phyloP scores from a whole-genome alignment of 1,284 basidiomycete genomes.

The Fomitopsis schrenkii region DNA sequence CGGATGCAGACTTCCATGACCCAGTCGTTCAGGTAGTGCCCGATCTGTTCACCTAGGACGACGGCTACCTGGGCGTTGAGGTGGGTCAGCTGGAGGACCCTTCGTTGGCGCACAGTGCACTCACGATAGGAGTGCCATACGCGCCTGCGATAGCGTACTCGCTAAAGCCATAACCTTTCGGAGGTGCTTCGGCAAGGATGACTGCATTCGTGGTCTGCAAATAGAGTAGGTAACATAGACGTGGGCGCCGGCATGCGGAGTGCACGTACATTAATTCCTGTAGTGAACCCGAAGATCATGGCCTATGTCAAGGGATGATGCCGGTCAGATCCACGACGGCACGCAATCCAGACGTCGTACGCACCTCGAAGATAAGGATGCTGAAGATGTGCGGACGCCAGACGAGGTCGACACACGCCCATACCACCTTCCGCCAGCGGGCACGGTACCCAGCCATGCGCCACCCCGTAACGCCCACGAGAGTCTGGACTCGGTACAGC shows the following conservation, averaged over 20 bases:
- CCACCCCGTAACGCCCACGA: slow-evolving; percentile 62
- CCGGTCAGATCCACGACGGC: background rate
- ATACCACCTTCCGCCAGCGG: slow-evolving; percentile 45
- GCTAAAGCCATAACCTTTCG: slow-evolving; percentile 56
- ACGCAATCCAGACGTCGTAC: background rate
- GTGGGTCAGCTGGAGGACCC: background rate
- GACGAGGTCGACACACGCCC: slow-evolving; percentile 48
- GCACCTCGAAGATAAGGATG: slow-evolving; percentile 56
- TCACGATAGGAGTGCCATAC: slow-evolving; percentile 64
- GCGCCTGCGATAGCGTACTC: slow-evolving; percentile 50
- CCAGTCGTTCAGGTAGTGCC: slow-evolving; percentile 66
- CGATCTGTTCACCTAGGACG: slow-evolving; percentile 64
- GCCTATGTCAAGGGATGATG: slow-evolving; percentile 29
- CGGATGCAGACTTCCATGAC: slow-evolving; percentile 55
- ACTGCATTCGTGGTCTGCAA: slow-evolving; percentile 64
- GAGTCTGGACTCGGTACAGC: slow-evolving; percentile 53
- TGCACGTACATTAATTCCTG: slow-evolving; percentile 61
- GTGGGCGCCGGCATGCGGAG: background rate
- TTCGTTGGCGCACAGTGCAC: slow-evolving; percentile 11
- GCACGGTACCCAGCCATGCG: slow-evolving; percentile 59
- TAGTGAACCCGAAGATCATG: slow-evolving; percentile 61
- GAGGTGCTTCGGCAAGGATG: slow-evolving; percentile 55
- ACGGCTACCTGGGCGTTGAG: slow-evolving; percentile 45
- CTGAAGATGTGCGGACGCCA: slow-evolving; percentile 63
- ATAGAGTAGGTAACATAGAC: background rate